phyloP scores from a whole-genome alignment of 2,329 filamentous ascomycete species.

The Phoma sp. region DNA sequence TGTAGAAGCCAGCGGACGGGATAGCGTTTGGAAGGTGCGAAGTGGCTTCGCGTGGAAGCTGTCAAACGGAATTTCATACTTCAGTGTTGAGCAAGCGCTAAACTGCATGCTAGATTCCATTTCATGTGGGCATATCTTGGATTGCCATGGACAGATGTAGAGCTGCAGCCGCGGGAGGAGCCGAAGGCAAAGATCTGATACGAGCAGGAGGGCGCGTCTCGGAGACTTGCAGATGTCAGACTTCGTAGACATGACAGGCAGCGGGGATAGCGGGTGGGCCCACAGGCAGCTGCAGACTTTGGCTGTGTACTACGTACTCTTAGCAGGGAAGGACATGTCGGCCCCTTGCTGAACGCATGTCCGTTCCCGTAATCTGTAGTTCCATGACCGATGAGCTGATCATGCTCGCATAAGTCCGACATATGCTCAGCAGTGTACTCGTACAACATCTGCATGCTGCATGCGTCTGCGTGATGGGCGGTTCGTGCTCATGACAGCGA shows the following conservation, averaged over 20 bases:
- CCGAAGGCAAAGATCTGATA: conserved; percentile 40
- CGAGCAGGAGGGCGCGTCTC: neutral
- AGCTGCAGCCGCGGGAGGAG: conserved; percentile 46
- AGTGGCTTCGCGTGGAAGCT: conserved; percentile 21
- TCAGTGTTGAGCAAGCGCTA: conserved; percentile 17
- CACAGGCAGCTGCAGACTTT: neutral
- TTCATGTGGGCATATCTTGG: conserved; percentile 72
- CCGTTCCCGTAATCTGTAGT: neutral
- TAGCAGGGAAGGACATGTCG: neutral
- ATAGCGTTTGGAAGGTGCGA: conserved; percentile 18
- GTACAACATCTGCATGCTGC: conserved; percentile 5
- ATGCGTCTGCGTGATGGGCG: conserved; percentile 17
- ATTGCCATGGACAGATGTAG: conserved; percentile 64
- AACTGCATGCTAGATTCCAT: conserved; percentile 59
- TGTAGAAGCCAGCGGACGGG: conserved; percentile 14
- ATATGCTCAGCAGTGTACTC: conserved; percentile 5
- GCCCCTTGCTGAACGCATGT: neutral
- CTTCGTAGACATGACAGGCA: neutral
- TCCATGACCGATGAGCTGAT: neutral
- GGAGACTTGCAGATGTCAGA: conserved; percentile 1
- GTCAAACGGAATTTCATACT: conserved; percentile 6
- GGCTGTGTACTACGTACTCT: neutral
- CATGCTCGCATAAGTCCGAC: neutral
- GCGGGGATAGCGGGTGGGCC: neutral
- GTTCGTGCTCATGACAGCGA: conserved; percentile 23